Evolutionary conservation across 768 basidiomycete species (phyloP), one percentile per base, ranked within the genome.

Genomic region (Leccinum sublutescens): DNA sequence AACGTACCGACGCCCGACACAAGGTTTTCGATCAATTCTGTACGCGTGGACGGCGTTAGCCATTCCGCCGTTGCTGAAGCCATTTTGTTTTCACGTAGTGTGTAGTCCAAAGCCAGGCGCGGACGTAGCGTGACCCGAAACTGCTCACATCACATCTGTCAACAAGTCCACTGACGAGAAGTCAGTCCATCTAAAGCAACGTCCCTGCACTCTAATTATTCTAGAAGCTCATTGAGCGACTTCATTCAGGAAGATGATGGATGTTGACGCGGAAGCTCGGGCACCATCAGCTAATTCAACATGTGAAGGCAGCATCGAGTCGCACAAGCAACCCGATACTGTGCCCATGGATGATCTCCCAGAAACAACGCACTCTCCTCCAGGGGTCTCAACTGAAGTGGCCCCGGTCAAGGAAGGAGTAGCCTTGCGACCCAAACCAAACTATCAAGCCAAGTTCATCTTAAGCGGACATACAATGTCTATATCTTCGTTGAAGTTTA

Each of bases 401-500:
- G 38, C 48, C 14, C 14, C n/a, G 21, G 14, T 21, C 36, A 33
- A 33, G 31, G 31, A 33, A 33, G 59, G 50, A 61, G 19, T 51
- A n/a, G 36, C 43, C 45, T 54, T 52, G 14, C 50, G 50, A 52
- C 25, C 62, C 7, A 68, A 63, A 56, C 82, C 84, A n/a, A 74
- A 79, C 47, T 93, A 90, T 75, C 77, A 74, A 55, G 74, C 82
- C 36, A 82, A 79, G 27, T 85, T 80, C 66, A 84, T 84, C 50
- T 76, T 95, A 31, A 86, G 84, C 57, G 95, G 93, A n/a, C 96
- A 98, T 70, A 85, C 82, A 17, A 81, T 84, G 71, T 82, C 89
- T 9, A 83, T 98, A 52, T 91, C 95, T 1, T 85, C 91, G 14
- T 75, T 98, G 57, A 92, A 91, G 71, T 98, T 96, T 74, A 93